These are phyloP conservation scores for Kluyveromyces aestuarii DNA, from an alignment of 805 yeast genomes.

Conservation along the genomic window DNA sequence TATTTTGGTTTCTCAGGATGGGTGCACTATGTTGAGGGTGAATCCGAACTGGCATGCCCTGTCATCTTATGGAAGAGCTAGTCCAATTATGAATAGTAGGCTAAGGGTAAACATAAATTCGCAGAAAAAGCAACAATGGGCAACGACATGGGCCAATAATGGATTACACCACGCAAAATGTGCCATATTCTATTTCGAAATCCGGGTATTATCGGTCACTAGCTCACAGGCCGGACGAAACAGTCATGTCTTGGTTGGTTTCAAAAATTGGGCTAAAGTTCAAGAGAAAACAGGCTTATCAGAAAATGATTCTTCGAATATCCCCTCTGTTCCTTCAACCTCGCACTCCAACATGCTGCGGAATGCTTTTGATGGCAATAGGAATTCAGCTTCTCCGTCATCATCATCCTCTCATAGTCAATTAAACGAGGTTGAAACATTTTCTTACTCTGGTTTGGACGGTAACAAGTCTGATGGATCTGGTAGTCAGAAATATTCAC, in stretches of 20 bases:
- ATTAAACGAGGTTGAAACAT: conserved; percentile 15
- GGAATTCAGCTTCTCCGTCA: background rate
- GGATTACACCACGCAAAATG: conserved; percentile 14
- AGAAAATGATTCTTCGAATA: background rate
- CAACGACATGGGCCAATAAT: conserved; percentile 23
- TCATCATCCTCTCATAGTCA: conserved; percentile 1
- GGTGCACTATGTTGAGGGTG: conserved; percentile 16
- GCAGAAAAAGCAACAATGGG: conserved; percentile 17
- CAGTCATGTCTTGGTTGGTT: conserved; percentile 24
- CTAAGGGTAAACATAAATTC: conserved; percentile 13
- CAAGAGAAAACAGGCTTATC: conserved; percentile 1
- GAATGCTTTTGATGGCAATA: conserved; percentile 3
- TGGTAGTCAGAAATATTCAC: conserved; percentile 14
- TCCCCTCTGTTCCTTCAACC: conserved; percentile 2
- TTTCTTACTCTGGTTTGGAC: conserved; percentile 24
- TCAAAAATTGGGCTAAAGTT: conserved; percentile 9
- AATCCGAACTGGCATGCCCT: conserved; percentile 22
- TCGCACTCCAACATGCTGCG: conserved; percentile 6
- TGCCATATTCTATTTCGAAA: conserved; percentile 25
- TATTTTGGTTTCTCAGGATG: conserved; percentile 21
- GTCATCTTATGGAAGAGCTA: conserved; percentile 14
- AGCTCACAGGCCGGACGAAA: conserved; percentile 20
- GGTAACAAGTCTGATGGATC: conserved; percentile 21
- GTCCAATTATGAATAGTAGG: conserved; percentile 14
- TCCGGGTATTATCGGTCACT: conserved; percentile 18